phyloP scores from a whole-genome alignment of 78 protist species.

The Polysphondylium violaceum region DNA sequence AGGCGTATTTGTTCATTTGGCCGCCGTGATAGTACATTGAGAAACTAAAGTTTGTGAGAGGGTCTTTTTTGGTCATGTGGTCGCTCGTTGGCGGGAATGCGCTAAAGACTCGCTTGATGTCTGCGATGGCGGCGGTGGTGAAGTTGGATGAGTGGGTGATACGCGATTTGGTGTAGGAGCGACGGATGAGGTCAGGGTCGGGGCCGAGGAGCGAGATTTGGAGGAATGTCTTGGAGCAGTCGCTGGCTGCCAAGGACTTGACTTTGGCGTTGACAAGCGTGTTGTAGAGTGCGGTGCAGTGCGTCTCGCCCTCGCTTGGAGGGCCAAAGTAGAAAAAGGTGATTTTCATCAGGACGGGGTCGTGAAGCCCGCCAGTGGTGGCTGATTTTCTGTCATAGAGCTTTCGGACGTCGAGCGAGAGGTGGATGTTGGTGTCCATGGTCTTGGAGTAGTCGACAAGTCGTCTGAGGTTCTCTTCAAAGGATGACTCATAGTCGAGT shows the following conservation, averaged over 20 bases:
- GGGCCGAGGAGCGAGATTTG: not conserved
- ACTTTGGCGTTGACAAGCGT: not conserved
- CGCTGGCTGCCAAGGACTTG: not conserved
- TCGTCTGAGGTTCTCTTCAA: not conserved
- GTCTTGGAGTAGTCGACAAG: slow-evolving; percentile 2
- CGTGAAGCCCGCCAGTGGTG: not conserved
- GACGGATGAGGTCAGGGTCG: not conserved
- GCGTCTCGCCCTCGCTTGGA: not conserved
- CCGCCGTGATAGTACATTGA: slow-evolving; percentile 21
- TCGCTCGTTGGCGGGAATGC: not conserved
- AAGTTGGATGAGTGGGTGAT: not conserved
- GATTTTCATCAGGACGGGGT: not conserved
- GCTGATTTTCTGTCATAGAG: not conserved
- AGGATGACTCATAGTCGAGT: not conserved
- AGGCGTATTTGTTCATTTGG: not conserved
- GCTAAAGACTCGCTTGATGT: not conserved
- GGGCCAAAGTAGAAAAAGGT: slow-evolving; percentile 24
- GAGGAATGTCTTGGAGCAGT: too few species aligned
- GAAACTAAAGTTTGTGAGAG: slow-evolving; percentile 5
- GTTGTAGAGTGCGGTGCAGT: not conserved
- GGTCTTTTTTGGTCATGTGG: not conserved
- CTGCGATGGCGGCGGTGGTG: not conserved
- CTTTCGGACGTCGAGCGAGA: slow-evolving; percentile 2
- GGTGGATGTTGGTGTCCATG: slow-evolving; percentile 12
- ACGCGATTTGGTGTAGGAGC: not conserved